A percentile compares a stretch with the other conserved stretches of the same genome.
phyloP scores from a whole-genome alignment of 2,329 filamentous ascomycete species.

The Penicillium verrucosum region DNA sequence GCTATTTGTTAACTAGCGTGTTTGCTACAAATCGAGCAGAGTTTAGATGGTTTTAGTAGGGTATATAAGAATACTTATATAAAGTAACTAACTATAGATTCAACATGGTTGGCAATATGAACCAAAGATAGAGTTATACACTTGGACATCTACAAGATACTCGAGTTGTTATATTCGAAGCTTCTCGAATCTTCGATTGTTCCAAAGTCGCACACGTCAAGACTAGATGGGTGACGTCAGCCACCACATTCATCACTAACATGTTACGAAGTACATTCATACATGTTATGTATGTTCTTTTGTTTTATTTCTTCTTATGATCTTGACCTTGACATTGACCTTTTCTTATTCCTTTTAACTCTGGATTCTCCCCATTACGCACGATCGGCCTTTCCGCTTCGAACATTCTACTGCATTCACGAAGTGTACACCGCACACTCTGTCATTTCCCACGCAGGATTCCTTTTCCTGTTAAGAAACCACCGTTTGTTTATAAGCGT shows the following conservation, averaged over 20 bases:
- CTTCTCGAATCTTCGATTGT: conserved; percentile 39
- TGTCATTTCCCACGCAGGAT: conserved; percentile 1
- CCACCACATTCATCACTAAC: conserved; percentile 9
- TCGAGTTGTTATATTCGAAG: conserved; percentile 23
- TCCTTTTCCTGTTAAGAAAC: conserved; percentile 1
- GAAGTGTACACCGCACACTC: conserved; percentile 11
- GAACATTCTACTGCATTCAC: conserved; percentile 40
- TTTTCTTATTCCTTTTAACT: neutral
- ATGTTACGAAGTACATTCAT: neutral
- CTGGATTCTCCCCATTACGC: neutral
- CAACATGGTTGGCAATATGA: too few species aligned
- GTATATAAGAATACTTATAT: too few species aligned
- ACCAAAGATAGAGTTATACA: too few species aligned
- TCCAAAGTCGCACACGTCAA: conserved; percentile 29
- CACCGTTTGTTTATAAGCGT: conserved; percentile 9
- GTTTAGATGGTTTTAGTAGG: too few species aligned
- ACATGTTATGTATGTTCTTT: neutral
- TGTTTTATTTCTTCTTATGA: neutral
- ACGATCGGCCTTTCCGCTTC: conserved; percentile 3
- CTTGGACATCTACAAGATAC: neutral
- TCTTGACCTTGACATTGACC: neutral
- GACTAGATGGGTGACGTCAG: conserved; percentile 25
- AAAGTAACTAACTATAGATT: too few species aligned
- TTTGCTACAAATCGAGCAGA: too few species aligned
- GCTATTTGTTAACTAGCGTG: too few species aligned